Evolutionary conservation across 495 filamentous ascomycete genomes (phyloP).

Genomic region (Aspergillus bertholletiae): DNA sequence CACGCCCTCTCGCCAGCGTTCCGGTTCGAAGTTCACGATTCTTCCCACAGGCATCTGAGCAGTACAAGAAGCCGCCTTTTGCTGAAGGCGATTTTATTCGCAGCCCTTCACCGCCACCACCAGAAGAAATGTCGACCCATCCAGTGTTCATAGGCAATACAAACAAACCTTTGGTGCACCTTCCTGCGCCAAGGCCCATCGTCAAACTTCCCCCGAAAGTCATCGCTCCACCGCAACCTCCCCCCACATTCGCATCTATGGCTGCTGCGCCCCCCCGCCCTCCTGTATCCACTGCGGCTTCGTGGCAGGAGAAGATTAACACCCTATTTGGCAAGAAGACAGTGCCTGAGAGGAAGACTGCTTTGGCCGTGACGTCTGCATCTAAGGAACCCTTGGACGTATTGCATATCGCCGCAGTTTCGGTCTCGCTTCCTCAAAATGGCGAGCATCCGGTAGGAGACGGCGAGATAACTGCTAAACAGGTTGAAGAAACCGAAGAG

Average conservation of each 20-base stretch:
- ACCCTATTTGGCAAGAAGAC: constrained; percentile 62
- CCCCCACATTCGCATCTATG: constrained; percentile 54
- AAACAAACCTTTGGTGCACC: constrained; percentile 61
- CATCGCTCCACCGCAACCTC: constrained; percentile 37
- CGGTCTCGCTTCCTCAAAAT: constrained; percentile 54
- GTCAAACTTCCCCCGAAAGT: constrained; percentile 66
- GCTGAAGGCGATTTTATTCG: constrained; percentile 30
- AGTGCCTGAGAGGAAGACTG: constrained; percentile 48
- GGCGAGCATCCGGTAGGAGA: constrained; percentile 26
- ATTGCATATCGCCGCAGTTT: constrained; percentile 46
- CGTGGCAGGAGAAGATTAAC: constrained; percentile 76
- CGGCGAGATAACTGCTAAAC: constrained; percentile 50
- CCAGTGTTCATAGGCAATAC: constrained; percentile 67
- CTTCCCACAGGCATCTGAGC: constrained; percentile 56
- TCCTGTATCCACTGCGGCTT: constrained; percentile 28
- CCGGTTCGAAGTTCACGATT: constrained; percentile 61
- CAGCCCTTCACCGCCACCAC: constrained; percentile 66
- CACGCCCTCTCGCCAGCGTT: constrained; percentile 35
- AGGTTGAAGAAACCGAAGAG: constrained; percentile 72
- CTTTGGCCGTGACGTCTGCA: constrained; percentile 52
- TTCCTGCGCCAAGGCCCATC: constrained; percentile 64
- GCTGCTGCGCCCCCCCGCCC: constrained; percentile 41
- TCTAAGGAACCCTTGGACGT: constrained; percentile 61
- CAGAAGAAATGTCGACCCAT: constrained; percentile 61
- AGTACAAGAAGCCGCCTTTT: constrained; percentile 31